These are phyloP conservation scores for Euphorbia corollata DNA, from an alignment of 441 rosid genomes.

Conservation along the genomic window DNA sequence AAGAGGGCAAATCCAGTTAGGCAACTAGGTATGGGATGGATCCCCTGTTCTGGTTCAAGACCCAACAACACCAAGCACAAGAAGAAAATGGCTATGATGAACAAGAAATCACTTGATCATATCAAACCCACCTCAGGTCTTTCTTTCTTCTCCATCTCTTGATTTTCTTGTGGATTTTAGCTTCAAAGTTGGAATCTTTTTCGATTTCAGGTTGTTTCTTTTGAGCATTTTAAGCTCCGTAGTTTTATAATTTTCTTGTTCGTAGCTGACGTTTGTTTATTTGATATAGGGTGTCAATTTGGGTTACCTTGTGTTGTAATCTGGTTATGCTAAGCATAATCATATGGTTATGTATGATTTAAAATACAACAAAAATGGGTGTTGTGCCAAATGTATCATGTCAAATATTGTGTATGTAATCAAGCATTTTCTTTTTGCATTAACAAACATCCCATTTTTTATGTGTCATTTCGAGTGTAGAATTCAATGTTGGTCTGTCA, in stretches of 20 bases:
- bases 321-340: background rate
- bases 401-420: too few species aligned
- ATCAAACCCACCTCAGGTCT: constrained; percentile 45
- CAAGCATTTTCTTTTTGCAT: too few species aligned
- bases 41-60: constrained; percentile 66
- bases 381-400: too few species aligned
- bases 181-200: background rate
- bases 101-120: constrained; percentile 33
- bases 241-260: background rate
- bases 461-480: too few species aligned
- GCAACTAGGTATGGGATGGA: constrained; percentile 50
- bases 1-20: background rate
- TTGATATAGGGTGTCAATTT: background rate
- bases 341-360: background rate
- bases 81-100: constrained; percentile 23
- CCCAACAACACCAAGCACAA: constrained; percentile 27
- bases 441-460: too few species aligned
- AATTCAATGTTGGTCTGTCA: too few species aligned
- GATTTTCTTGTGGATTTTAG: background rate
- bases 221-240: background rate
- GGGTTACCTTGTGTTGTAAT: background rate
- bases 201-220: background rate
- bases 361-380: background rate
- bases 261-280: background rate
- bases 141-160: background rate